These are phyloP conservation scores for Solanum hybrid DNA, from an alignment of 305 asterid species.

Conservation along the genomic window DNA sequence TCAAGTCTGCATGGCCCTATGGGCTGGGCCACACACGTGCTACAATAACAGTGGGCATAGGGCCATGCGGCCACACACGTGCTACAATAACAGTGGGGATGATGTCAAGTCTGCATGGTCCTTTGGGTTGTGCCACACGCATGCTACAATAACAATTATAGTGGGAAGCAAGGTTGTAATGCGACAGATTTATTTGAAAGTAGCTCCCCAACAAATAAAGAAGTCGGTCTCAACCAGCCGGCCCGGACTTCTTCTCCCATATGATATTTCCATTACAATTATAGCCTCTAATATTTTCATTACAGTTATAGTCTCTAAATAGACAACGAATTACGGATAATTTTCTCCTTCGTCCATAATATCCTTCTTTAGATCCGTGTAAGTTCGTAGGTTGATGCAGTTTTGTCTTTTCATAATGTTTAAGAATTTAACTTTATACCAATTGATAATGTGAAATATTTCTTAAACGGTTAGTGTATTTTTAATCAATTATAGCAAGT, in stretches of 20 bases:
- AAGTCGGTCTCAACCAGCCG: rapidly evolving
- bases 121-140: not conserved
- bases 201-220: not conserved
- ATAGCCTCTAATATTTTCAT: not conserved
- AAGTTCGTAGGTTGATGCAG: not conserved
- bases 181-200: not conserved
- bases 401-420: not conserved
- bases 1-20: too few relatives aligned
- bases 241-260: not conserved
- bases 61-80: not conserved
- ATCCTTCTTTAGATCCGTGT: not conserved
- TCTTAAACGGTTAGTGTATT: not conserved
- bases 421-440: not conserved
- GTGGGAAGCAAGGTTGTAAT: not conserved
- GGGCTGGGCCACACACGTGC: too few relatives aligned
- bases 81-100: not conserved
- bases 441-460: not conserved
- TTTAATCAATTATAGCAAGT: not conserved
- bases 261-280: not conserved
- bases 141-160: too few relatives aligned
- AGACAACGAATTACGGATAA: not conserved
- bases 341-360: not conserved
- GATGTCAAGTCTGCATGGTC: too few relatives aligned
- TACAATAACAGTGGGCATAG: too few relatives aligned
- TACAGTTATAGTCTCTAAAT: not conserved